Evolutionary conservation across 2,329 filamentous ascomycete species (phyloP).

Genomic region (Dactylonectria macrodidyma): DNA sequence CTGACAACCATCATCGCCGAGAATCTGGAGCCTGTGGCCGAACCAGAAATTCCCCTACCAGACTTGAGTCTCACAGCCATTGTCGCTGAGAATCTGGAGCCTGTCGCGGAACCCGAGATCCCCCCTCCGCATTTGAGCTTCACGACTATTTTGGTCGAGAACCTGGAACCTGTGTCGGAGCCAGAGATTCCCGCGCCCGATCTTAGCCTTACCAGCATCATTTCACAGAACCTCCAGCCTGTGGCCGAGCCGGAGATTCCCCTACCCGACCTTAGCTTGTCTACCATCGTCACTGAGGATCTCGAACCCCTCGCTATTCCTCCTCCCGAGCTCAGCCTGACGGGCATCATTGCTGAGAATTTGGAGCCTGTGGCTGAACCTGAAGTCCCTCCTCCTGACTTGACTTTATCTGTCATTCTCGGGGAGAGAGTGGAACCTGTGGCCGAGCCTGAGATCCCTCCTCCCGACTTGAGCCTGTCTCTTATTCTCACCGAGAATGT

Average conservation of each 20-base stretch:
- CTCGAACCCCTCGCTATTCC: slow-evolving; percentile 47
- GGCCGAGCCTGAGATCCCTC: slow-evolving; percentile 13
- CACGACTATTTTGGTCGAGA: slow-evolving; percentile 45
- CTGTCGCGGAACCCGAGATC: slow-evolving; percentile 47
- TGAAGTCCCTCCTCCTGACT: slow-evolving; percentile 41
- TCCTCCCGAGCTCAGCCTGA: slow-evolving; percentile 46
- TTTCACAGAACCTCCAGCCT: slow-evolving; percentile 48
- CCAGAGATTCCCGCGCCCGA: slow-evolving; percentile 41
- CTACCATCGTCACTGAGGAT: slow-evolving; percentile 44
- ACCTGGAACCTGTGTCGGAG: slow-evolving; percentile 49
- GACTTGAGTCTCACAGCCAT: slow-evolving; percentile 57
- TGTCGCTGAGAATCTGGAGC: slow-evolving; percentile 52
- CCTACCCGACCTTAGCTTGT: slow-evolving; percentile 46
- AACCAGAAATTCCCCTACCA: slow-evolving; percentile 53
- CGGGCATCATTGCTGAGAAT: slow-evolving; percentile 44
- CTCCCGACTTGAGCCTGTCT: slow-evolving; percentile 10
- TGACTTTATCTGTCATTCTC: slow-evolving; percentile 48
- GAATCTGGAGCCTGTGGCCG: slow-evolving; percentile 50
- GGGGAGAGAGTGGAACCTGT: slow-evolving; percentile 45
- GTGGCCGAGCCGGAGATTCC: slow-evolving; percentile 46
- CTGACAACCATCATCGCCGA: slow-evolving; percentile 46
- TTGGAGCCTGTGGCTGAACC: slow-evolving; percentile 49
- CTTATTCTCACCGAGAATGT: slow-evolving; percentile 1
- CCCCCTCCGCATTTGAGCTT: slow-evolving; percentile 47
- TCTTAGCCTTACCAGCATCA: slow-evolving; percentile 46